Evolutionary conservation across 805 yeast species (phyloP).

Genomic region (Blastobotrys americana): DNA sequence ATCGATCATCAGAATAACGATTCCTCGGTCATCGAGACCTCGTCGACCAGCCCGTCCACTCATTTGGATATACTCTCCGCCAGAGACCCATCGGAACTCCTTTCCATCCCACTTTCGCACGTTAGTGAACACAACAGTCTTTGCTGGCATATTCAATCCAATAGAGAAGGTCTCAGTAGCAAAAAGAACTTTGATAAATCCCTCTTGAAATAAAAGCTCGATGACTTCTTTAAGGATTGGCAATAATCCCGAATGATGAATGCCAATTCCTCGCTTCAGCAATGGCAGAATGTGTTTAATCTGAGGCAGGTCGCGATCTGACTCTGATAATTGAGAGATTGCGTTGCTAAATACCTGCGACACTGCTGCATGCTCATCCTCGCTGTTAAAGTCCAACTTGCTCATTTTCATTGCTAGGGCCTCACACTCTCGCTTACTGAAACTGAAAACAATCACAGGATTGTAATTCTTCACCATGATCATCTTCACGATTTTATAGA

Average conservation of each 20-base stretch:
- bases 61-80: constrained; percentile 99
- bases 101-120: constrained; percentile 98
- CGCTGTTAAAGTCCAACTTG: constrained; percentile 86
- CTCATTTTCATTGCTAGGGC: constrained; percentile 91
- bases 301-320: constrained; percentile 89
- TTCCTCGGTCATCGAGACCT: constrained; percentile 98
- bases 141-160: constrained; percentile 99
- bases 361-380: constrained; percentile 87
- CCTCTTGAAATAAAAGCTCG: constrained; percentile 95
- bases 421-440: constrained; percentile 95
- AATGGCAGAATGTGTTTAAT: constrained; percentile 86
- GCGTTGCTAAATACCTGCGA: constrained; percentile 89
- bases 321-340: constrained; percentile 75
- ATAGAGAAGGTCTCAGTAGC: constrained; percentile 98
- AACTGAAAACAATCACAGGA: constrained; percentile 98
- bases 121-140: constrained; percentile 94
- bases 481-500: constrained; percentile 94
- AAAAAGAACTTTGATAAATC: constrained; percentile 84
- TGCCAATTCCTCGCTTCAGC: constrained; percentile 92
- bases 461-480: constrained; percentile 94
- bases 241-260: constrained; percentile 93
- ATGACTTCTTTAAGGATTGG: constrained; percentile 93
- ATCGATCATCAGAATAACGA: constrained; percentile 98
- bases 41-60: constrained; percentile 99
- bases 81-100: constrained; percentile 97